Evolutionary conservation across 2,329 filamentous ascomycete species (phyloP).

Genomic region (Exophiala aquamarina): DNA sequence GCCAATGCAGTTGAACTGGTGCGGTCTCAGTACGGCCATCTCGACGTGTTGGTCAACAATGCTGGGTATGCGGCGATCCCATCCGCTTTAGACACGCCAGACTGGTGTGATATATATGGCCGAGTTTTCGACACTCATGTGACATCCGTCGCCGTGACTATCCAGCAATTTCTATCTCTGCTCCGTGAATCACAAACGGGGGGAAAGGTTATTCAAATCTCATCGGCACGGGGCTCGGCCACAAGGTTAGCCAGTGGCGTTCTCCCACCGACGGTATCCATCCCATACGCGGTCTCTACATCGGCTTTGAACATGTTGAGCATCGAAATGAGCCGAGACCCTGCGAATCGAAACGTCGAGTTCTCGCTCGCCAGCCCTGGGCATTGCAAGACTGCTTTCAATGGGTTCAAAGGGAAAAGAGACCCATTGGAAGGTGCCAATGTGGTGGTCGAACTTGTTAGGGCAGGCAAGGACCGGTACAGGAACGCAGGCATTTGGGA

Average conservation of each 20-base stretch:
- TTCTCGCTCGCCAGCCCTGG: conserved; percentile 12
- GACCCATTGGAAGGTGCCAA: conserved; percentile 16
- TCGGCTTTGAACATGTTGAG: conserved; percentile 19
- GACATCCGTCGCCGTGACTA: conserved; percentile 42
- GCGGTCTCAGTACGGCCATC: conserved; percentile 5
- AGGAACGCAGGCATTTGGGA: conserved; percentile 11
- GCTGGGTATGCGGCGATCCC: conserved; percentile 22
- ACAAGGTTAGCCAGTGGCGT: conserved; percentile 1
- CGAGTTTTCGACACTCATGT: conserved; percentile 40
- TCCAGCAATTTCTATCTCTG: conserved; percentile 32
- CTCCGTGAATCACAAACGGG: conserved; percentile 26
- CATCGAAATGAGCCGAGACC: conserved; percentile 16
- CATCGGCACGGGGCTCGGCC: conserved; percentile 33
- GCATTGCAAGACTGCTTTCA: conserved; percentile 20
- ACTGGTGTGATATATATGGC: conserved; percentile 7
- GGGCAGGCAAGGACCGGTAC: conserved; percentile 2
- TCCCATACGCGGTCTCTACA: conserved; percentile 17
- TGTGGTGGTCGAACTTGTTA: conserved; percentile 16
- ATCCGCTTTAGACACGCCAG: conserved; percentile 5
- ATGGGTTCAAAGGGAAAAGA: conserved; percentile 6
- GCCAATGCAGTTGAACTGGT: background rate
- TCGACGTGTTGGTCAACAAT: conserved; percentile 34
- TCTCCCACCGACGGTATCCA: conserved; percentile 8
- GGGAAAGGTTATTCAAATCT: conserved; percentile 36
- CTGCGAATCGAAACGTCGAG: conserved; percentile 6